Conservation (phyloP, 257 asterid species). For the Solanum chiquidenum region DNA sequence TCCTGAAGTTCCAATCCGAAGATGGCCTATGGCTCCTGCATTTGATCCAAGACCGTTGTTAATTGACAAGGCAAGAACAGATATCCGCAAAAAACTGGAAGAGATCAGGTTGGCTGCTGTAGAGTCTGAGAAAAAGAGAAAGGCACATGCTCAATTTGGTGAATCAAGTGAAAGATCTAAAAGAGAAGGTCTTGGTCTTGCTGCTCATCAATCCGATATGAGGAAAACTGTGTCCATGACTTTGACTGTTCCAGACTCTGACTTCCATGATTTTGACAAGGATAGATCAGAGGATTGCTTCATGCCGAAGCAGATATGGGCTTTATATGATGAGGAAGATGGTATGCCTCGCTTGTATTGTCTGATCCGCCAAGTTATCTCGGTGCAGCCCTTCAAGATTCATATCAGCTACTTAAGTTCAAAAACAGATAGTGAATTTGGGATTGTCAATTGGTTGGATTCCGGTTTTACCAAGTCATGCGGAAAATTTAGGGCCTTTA, state of each 20-base stretch:
- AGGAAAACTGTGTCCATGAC: constrained; percentile 49
- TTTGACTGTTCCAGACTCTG: constrained; percentile 92
- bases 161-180: constrained; percentile 18
- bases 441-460: constrained; percentile 83
- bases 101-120: constrained; percentile 58
- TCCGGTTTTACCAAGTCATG: constrained; percentile 93
- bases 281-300: constrained; percentile 90
- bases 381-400: constrained; percentile 76
- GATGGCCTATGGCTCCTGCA: constrained; percentile 41
- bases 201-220: constrained; percentile 32
- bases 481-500: constrained; percentile 75
- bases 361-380: constrained; percentile 76
- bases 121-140: constrained; percentile 45
- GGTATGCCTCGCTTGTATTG: constrained; percentile 99
- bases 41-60: constrained; percentile 63
- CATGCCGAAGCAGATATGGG: constrained; percentile 95
- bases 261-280: constrained; percentile 89
- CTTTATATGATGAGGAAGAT: constrained; percentile 92
- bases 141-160: constrained; percentile 27
- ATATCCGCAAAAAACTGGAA: constrained; percentile 46
- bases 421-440: constrained; percentile 74
- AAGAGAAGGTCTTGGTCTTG: constrained; percentile 8
- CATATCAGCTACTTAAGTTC: constrained; percentile 84
- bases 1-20: constrained; percentile 37
- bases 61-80: constrained; percentile 61